Conservation (phyloP, 2,329 filamentous ascomycete genomes). For the Penicillium sp. region DNA sequence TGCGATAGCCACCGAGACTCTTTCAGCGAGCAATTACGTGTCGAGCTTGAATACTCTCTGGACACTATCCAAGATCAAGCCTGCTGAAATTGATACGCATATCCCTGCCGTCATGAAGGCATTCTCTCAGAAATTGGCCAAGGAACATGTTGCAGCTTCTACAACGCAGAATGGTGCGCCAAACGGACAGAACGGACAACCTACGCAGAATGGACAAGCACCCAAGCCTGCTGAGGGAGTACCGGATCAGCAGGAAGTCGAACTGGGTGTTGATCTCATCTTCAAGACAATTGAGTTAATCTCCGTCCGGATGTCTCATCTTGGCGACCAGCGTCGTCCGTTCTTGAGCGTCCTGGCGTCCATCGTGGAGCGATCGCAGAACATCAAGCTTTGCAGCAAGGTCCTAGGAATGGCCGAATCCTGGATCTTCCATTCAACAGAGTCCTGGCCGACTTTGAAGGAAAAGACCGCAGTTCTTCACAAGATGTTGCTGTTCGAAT, state of each 20-base stretch:
- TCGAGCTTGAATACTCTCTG: constrained; percentile 92
- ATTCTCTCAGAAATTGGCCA: constrained; percentile 85
- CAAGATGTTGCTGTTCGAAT: constrained; percentile 97
- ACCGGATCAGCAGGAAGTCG: constrained; percentile 76
- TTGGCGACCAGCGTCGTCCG: constrained; percentile 87
- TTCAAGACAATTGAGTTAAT: constrained; percentile 95
- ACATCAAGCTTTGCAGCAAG: constrained; percentile 84
- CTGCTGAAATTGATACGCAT: constrained; percentile 86
- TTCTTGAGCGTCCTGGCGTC: constrained; percentile 95
- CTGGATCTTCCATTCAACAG: constrained; percentile 95
- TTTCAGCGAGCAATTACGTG: constrained; percentile 79
- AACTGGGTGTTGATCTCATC: constrained; percentile 88
- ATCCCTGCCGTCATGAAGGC: constrained; percentile 89
- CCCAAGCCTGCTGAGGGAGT: constrained; percentile 46
- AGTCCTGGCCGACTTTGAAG: constrained; percentile 95
- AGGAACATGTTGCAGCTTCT: constrained; percentile 84
- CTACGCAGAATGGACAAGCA: constrained; percentile 35
- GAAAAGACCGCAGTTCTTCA: constrained; percentile 99
- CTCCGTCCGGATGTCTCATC: constrained; percentile 85
- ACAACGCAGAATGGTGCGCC: constrained; percentile 53
- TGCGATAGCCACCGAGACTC: constrained; percentile 82
- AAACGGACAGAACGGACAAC: constrained; percentile 22
- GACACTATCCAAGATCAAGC: constrained; percentile 84
- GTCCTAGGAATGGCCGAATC: constrained; percentile 90
- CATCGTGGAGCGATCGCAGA: constrained; percentile 91